Conservation (phyloP, 2,329 filamentous ascomycete species). For the Ceratocystis variospora region DNA sequence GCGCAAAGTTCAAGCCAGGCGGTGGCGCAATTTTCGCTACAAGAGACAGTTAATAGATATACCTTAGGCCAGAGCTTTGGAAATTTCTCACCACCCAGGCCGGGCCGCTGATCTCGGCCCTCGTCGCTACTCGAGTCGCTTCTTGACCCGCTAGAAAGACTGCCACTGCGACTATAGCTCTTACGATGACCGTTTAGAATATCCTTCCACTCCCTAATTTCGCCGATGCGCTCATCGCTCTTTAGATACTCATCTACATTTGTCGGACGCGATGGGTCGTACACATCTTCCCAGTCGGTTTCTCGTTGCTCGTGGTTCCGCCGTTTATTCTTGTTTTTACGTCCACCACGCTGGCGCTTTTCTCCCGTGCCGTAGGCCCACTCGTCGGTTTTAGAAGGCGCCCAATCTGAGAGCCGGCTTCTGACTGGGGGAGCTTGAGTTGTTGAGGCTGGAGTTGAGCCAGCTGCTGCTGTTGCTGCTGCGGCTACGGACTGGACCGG, state of each 20-base stretch:
- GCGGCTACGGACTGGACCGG: conserved; percentile 23
- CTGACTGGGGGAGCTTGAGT: conserved; percentile 39
- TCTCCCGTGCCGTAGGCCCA: conserved; percentile 52
- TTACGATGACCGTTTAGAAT: conserved; percentile 60
- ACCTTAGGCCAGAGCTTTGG: neutral
- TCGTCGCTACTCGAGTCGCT: conserved; percentile 34
- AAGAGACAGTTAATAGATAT: neutral
- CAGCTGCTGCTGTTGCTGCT: conserved; percentile 28
- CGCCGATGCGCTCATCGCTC: conserved; percentile 69
- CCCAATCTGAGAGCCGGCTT: conserved; percentile 69
- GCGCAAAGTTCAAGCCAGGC: conserved; percentile 41
- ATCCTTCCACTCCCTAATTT: conserved; percentile 75
- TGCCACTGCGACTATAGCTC: conserved; percentile 28
- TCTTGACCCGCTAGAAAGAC: conserved; percentile 19
- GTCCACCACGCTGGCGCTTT: conserved; percentile 61
- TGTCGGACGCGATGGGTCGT: conserved; percentile 70
- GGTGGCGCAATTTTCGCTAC: conserved; percentile 49
- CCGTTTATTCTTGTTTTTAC: conserved; percentile 61
- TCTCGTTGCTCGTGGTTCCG: conserved; percentile 43
- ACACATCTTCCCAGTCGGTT: conserved; percentile 84
- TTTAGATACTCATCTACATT: conserved; percentile 72
- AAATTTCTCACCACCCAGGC: neutral
- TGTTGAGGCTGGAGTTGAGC: conserved; percentile 25
- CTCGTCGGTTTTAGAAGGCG: conserved; percentile 63
- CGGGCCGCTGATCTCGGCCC: conserved; percentile 20